A percentile compares a stretch with the other conserved stretches of the same genome.
phyloP scores from a whole-genome alignment of 371 early-diverging fungal species.

The Capillidium rhysosporum region DNA sequence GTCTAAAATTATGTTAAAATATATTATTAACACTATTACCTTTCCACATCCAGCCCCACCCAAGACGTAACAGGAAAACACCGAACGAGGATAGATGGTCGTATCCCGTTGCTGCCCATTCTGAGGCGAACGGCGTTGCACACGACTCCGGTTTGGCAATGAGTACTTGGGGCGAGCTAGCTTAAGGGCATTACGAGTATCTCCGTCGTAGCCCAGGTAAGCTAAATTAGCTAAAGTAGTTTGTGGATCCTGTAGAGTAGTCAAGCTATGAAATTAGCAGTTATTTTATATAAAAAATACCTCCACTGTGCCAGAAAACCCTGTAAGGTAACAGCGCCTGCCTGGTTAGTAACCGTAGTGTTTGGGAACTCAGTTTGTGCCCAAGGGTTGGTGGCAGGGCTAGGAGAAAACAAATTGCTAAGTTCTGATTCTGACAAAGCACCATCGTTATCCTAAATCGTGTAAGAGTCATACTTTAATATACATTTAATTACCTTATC shows the following conservation, averaged over 20 bases:
- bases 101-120: constrained; percentile 30
- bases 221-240: constrained; percentile 81
- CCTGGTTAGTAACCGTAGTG: constrained; percentile 70
- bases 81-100: constrained; percentile 34
- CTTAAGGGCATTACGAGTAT: constrained; percentile 47
- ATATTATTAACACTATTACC: constrained; percentile 17
- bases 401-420: constrained; percentile 65
- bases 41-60: constrained; percentile 89
- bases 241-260: constrained; percentile 72
- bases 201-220: constrained; percentile 82
- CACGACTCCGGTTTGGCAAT: constrained; percentile 44
- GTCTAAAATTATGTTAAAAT: constrained; percentile 24
- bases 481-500: constrained; percentile 40
- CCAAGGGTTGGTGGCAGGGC: constrained; percentile 51
- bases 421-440: constrained; percentile 71
- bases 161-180: constrained; percentile 28
- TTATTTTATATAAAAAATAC: constrained; percentile 15
- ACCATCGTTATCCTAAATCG: constrained; percentile 76
- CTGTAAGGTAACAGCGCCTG: constrained; percentile 78
- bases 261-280: constrained; percentile 42
- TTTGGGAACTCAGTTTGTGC: constrained; percentile 66
- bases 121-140: too few relatives aligned
- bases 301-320: constrained; percentile 96
- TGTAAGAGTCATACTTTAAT: neutral
- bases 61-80: constrained; percentile 82